A percentile compares a stretch with the other conserved stretches of the same genome.
Evolutionary conservation across 2,329 filamentous ascomycete genomes (phyloP).

Genomic region (Cryoendolithus antarcticus): DNA sequence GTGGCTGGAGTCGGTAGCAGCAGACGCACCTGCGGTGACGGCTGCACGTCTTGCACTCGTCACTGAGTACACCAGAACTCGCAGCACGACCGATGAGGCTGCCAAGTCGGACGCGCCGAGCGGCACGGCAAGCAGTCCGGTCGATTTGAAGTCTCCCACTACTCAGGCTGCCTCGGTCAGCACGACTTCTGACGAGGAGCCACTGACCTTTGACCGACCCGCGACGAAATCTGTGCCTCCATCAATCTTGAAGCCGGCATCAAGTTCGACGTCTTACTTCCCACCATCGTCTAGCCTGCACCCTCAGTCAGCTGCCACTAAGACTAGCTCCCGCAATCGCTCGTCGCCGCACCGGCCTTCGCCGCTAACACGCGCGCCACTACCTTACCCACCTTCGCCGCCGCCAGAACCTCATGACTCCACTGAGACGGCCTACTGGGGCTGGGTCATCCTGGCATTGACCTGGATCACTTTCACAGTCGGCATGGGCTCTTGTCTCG

Average conservation of each 20-base stretch:
- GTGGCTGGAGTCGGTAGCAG: conserved; percentile 13
- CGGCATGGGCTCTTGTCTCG: conserved; percentile 90
- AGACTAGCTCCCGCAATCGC: conserved; percentile 1
- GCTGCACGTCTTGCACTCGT: conserved; percentile 17
- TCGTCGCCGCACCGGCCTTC: conserved; percentile 8
- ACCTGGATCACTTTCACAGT: conserved; percentile 96
- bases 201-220: conserved; percentile 46
- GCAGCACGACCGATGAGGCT: conserved; percentile 4
- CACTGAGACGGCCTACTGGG: conserved; percentile 93
- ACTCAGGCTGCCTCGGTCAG: conserved; percentile 49
- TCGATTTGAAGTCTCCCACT: conserved; percentile 28
- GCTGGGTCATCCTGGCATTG: conserved; percentile 78
- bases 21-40: conserved; percentile 16
- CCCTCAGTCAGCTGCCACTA: conserved; percentile 1
- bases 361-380: conserved; percentile 6
- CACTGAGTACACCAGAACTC: conserved; percentile 5
- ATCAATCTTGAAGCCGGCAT: background rate
- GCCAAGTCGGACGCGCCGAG: conserved; percentile 1
- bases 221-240: conserved; percentile 4
- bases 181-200: conserved; percentile 75
- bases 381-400: conserved; percentile 35
- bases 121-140: conserved; percentile 11
- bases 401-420: too few species aligned
- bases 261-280: conserved; percentile 13
- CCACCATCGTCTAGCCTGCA: conserved; percentile 22